Percentiles rank a stretch among this genome's conserved stretches.
Evolutionary conservation across 2,329 filamentous ascomycete species (phyloP).

Genomic region (Phyllosticta capitalensis): DNA sequence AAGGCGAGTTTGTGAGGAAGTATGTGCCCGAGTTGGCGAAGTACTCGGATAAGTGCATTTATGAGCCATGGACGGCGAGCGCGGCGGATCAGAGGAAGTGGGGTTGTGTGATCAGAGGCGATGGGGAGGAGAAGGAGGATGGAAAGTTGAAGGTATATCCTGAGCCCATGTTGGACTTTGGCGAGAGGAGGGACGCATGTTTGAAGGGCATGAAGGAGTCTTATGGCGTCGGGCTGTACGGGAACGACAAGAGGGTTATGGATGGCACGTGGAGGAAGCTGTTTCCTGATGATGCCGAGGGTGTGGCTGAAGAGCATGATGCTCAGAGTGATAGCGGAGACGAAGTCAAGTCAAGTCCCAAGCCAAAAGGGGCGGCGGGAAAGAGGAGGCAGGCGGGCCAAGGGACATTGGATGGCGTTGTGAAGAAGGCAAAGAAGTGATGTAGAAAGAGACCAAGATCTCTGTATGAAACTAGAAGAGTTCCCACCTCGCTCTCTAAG

Average conservation of each 20-base stretch:
- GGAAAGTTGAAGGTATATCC: slow-evolving; percentile 49
- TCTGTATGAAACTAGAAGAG: too few relatives aligned
- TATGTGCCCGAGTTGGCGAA: slow-evolving; percentile 59
- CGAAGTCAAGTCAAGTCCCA: not conserved
- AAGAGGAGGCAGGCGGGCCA: slow-evolving; percentile 1
- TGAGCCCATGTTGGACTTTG: slow-evolving; percentile 70
- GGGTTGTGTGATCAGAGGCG: slow-evolving; percentile 46
- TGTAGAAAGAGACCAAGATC: too few relatives aligned
- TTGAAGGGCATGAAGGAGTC: slow-evolving; percentile 61
- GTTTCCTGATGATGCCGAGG: slow-evolving; percentile 39
- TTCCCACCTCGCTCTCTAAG: too few relatives aligned
- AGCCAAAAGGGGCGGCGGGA: not conserved
- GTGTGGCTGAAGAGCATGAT: slow-evolving; percentile 30
- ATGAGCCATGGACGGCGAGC: slow-evolving; percentile 69
- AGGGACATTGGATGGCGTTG: slow-evolving; percentile 11
- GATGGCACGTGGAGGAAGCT: slow-evolving; percentile 49
- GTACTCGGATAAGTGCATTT: slow-evolving; percentile 61
- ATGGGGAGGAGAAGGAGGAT: slow-evolving; percentile 22
- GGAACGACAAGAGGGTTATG: slow-evolving; percentile 51
- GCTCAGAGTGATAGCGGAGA: not conserved
- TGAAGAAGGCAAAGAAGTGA: slow-evolving; percentile 12
- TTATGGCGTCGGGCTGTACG: slow-evolving; percentile 55
- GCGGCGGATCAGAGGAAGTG: slow-evolving; percentile 59
- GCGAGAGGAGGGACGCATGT: slow-evolving; percentile 51
- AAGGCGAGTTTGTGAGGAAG: slow-evolving; percentile 53